Percentiles rank a stretch among this genome's conserved stretches.
phyloP scores from a whole-genome alignment of 2,329 filamentous ascomycete genomes.

The Trichoderma atroviride region DNA sequence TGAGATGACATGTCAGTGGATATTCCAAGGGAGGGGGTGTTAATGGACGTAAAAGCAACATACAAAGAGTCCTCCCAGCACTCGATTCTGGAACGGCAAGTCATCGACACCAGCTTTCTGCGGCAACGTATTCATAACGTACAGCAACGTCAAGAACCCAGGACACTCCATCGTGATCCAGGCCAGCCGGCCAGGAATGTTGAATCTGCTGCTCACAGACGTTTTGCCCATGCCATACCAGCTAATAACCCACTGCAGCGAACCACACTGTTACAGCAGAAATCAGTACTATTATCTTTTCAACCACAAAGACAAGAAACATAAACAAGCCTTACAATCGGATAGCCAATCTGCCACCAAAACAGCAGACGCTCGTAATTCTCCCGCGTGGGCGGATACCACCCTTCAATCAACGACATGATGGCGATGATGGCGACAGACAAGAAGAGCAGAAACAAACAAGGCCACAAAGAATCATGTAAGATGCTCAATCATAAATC shows the following conservation, averaged over 20 bases:
- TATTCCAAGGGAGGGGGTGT: background rate
- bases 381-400: conserved; percentile 60
- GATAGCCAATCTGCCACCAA: conserved; percentile 56
- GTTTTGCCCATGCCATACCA: conserved; percentile 96
- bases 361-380: conserved; percentile 58
- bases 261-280: conserved; percentile 59
- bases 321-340: conserved; percentile 47
- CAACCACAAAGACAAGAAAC: background rate
- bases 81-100: conserved; percentile 77
- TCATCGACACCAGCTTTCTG: conserved; percentile 56
- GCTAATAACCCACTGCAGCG: conserved; percentile 72
- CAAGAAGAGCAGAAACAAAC: background rate
- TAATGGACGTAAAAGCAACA: conserved; percentile 32
- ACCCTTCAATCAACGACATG: conserved; percentile 55
- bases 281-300: background rate
- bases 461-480: background rate
- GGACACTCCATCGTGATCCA: conserved; percentile 90
- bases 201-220: conserved; percentile 71
- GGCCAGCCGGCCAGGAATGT: conserved; percentile 83
- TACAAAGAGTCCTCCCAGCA: conserved; percentile 69
- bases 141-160: conserved; percentile 75
- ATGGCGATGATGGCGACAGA: background rate
- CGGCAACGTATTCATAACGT: conserved; percentile 74
- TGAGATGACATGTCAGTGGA: conserved; percentile 38
- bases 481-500: background rate